phyloP scores from a whole-genome alignment of 495 filamentous ascomycete genomes.

The Staphylotrichum longicolle region DNA sequence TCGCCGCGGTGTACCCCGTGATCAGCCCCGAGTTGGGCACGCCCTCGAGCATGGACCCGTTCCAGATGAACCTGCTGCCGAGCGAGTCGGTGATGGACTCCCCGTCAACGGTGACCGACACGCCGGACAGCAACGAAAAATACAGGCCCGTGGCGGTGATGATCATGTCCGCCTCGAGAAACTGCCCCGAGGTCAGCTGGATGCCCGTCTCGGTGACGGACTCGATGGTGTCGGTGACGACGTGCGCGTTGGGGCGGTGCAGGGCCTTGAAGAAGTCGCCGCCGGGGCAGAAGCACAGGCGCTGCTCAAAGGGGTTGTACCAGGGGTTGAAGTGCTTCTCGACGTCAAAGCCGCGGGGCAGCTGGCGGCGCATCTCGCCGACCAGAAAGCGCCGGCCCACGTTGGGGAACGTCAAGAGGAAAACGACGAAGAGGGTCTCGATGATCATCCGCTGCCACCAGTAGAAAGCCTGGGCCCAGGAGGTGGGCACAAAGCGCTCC shows the following conservation, averaged over 20 bases:
- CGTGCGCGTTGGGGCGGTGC: slow-evolving; percentile 52
- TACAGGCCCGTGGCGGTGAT: slow-evolving; percentile 72
- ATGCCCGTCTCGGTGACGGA: slow-evolving; percentile 60
- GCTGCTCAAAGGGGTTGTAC: slow-evolving; percentile 74
- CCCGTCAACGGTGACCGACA: slow-evolving; percentile 56
- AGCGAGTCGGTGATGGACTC: slow-evolving; percentile 49
- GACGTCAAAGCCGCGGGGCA: slow-evolving; percentile 55
- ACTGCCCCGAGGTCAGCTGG: slow-evolving; percentile 53
- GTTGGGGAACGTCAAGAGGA: slow-evolving; percentile 49
- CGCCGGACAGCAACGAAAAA: slow-evolving; percentile 52
- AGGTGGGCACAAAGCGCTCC: slow-evolving; percentile 43
- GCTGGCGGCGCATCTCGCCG: slow-evolving; percentile 40
- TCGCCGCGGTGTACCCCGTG: slow-evolving; percentile 53
- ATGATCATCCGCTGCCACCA: slow-evolving; percentile 38
- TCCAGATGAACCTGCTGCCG: slow-evolving; percentile 54
- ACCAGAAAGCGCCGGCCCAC: slow-evolving; percentile 48
- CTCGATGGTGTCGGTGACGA: slow-evolving; percentile 70
- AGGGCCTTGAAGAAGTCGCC: slow-evolving; percentile 70
- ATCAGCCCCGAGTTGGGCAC: slow-evolving; percentile 40
- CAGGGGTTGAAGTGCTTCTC: slow-evolving; percentile 69
- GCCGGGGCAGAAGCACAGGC: slow-evolving; percentile 67
- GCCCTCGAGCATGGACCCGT: slow-evolving; percentile 46
- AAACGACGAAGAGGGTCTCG: slow-evolving; percentile 33
- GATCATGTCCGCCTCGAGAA: slow-evolving; percentile 66
- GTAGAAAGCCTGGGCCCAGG: slow-evolving; percentile 31